Evolutionary conservation across 495 filamentous ascomycete genomes (phyloP), one percentile per base, ranked within the genome.

Genomic region (Cercophora samala): DNA sequence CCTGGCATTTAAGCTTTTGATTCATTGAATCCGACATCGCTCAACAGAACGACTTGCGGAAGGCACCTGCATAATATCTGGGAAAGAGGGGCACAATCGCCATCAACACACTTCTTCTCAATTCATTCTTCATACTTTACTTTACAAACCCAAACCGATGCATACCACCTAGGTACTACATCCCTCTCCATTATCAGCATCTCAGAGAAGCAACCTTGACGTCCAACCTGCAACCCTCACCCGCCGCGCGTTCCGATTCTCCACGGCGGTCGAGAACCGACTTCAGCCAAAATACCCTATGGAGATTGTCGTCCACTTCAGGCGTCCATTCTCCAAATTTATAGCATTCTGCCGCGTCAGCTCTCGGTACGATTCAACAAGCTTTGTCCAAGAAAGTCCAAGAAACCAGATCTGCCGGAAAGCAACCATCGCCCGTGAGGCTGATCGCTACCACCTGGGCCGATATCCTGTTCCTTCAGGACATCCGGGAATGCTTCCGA

Each of bases 241-340:
- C 54, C 60, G 37, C 37, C 60, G 54, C 60, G 64, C 6, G 56
- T 55, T 65, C 73, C 69, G 69, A 59, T 64, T 62, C 55, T 73
- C 69, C 71, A 71, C 69, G 25, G 61, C 65, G 53, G 65, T 67
- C 66, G 68, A 37, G 56, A 32, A 1, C 53, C 55, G 65, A 75
- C 66, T 73, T 75, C 73, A 75, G 73, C 73, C 73, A 70, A 68
- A 75, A 75, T 75, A 37, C 67, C 66, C 51, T 19, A 60, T 67
- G 53, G 67, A 68, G 64, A 63, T 70, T 64, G 63, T 24, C 32
- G n/a, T 56, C 17, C 22, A n/a, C 19, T 55, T 51, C 26, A 23
- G 3, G 29, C 54, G 52, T 29, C 58, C 22, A 46, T 64, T 64
- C 58, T 66, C 70, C 63, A 72, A 71, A 72, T 69, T 72, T 71